These are phyloP conservation scores for Moniliella sp. DNA, from an alignment of 1,284 basidiomycete species.

Conservation along the genomic window DNA sequence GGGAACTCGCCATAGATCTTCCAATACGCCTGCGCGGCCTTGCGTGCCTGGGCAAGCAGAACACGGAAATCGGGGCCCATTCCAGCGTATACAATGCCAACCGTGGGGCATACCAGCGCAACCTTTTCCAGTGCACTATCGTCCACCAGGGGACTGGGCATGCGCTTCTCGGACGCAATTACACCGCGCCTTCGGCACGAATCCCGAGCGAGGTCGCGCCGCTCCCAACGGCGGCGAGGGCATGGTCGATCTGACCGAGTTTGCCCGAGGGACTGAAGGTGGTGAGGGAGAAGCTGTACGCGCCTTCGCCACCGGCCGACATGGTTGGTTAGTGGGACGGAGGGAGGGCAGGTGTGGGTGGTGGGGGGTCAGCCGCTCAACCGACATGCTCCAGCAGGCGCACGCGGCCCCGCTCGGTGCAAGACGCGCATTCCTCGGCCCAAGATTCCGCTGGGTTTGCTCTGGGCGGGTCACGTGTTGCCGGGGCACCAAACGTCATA, in stretches of 20 bases:
- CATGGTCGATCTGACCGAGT: constrained; percentile 79
- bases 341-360: no score
- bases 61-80: constrained; percentile 98
- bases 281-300: constrained; percentile 67
- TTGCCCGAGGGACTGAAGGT: constrained; percentile 93
- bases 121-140: constrained; percentile 89
- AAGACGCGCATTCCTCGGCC: no score
- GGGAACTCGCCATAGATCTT: constrained; percentile 97
- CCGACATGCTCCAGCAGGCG: no score
- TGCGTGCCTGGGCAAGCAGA: constrained; percentile 74
- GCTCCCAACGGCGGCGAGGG: constrained; percentile 61
- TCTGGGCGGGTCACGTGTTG: no score
- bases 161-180: constrained; percentile 96
- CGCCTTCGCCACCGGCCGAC: constrained; percentile 27
- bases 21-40: constrained; percentile 96
- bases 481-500: no score
- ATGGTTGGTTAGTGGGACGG: constrained; percentile 5
- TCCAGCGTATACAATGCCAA: constrained; percentile 84
- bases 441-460: no score
- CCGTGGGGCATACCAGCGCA: constrained; percentile 82
- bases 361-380: no score
- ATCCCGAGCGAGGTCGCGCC: constrained; percentile 93
- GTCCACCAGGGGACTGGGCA: constrained; percentile 87
- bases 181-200: constrained; percentile 85
- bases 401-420: no score